Base-by-base conservation (phyloP, 768 basidiomycete species). In the Nidularia pulvinata region DNA sequence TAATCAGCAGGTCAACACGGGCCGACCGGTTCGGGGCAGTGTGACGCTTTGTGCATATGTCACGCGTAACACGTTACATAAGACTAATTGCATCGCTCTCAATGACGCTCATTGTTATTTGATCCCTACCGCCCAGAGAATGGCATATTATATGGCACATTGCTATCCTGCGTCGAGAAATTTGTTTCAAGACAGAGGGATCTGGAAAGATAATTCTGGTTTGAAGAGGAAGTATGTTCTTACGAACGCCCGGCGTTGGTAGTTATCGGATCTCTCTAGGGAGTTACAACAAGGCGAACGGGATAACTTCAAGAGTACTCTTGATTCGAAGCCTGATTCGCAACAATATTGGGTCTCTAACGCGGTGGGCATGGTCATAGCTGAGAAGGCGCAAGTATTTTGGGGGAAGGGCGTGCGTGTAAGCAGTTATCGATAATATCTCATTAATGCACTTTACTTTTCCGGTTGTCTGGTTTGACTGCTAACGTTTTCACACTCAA, bases 351-450 rank as follows among this genome's bases (percentile, higher is more conserved):
- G 37, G 37, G 37, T 39, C n/a, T 39, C 37, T 7, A 7, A 39
- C n/a, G 37, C 9, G 7, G 37, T 39, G 7, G 37, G n/a, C n/a
- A 9, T n/a, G n/a, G 9, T 39, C n/a, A 39, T 39, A 9, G 37
- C 9, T 39, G 37, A 39, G 37, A 39, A 39, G 37, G 37, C 37
- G 7, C 9, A 39, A 39, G 37, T 39, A n/a, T 39, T 39, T 39
- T 7, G 7, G 37, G 37, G 37, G 37, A 39, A 39, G 9, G 37
- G 37, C 9, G 37, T 39, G 37, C 7, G 37, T 39, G 9, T n/a
- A n/a, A n/a, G 33, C 49, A 13, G 32, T 46, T 33, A 33, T 10
- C 37, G 11, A 48, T 67, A n/a, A n/a, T 39, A 9, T 39, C 37
- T 7, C n/a, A 39, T 9, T n/a, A 7, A 9, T 9, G 7, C 9